Evolutionary conservation across 2,329 filamentous ascomycete species (phyloP), one percentile per base, ranked within the genome.

Genomic region (Mollisiaceae sp.): DNA sequence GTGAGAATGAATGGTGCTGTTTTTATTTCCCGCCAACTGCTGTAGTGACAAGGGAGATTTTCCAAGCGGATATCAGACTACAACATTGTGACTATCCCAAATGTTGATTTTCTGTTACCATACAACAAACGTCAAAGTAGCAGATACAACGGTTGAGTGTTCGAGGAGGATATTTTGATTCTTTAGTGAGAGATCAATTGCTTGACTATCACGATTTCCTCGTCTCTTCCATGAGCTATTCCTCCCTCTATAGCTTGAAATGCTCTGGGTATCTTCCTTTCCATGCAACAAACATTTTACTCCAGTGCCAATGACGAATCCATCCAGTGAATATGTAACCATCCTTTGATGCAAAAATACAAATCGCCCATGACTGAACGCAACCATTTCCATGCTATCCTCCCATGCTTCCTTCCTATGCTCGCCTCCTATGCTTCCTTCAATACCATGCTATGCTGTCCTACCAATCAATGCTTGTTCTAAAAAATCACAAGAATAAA

Each of bases 251-350:
- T 47, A 15, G 4, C 11, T 12, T 32, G 50, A 54, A 54, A 54
- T 54, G 50, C 50, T 35, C 6, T 59, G 60, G 63, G 63, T 64
- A 64, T 64, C 54, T 65, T 59, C 58, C 55, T 64, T 36, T 47
- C 59, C 12, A 57, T 60, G 59, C 58, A 43, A 58, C n/a, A 55
- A 55, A 32, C 52, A 41, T 32, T 47, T 20, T 32, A 59, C 38
- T 36, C 36, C 20, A 55, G 55, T 18, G 38, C 56, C 45, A 59
- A 27, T 9, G 14, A 9, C 2, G 35, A 55, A 55, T 2, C 38
- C 43, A 50, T 47, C 56, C 56, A 59, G 38, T 11, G 20, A 22
- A 20, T 24, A 64, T 64, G 62, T 57, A 61, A 62, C 15, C 35
- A 39, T 47, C 45, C 45, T 36, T 35, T 39, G 12, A 24, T 15